phyloP scores from a whole-genome alignment of 306 rosid genomes.

The Vachellia pachyceras region DNA sequence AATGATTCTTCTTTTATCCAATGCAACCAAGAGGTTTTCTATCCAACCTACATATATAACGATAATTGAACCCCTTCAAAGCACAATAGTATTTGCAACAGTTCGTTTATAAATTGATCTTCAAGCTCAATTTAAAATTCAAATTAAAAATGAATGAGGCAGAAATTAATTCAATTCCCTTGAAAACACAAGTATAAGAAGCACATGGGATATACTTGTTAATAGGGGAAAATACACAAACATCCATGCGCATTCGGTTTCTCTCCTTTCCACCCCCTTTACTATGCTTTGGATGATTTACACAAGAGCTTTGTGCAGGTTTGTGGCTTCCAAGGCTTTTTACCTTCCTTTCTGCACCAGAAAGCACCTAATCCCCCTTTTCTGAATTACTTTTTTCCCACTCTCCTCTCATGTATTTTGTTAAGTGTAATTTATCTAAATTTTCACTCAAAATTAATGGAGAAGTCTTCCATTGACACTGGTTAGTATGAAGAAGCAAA shows the following conservation, averaged over 20 bases:
- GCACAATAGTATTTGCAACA: neutral
- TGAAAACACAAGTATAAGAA: neutral
- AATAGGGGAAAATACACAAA: neutral
- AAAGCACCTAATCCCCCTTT: no score
- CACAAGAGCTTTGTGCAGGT: neutral
- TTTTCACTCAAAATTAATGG: neutral
- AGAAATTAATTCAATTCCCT: neutral
- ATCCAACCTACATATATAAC: slow-evolving; percentile 19
- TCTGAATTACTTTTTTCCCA: neutral
- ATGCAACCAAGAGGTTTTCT: neutral
- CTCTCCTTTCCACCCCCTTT: no score
- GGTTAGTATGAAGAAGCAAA: neutral
- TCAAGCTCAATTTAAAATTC: neutral
- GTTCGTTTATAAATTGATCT: neutral
- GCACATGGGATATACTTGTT: neutral
- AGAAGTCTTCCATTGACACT: neutral
- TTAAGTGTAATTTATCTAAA: neutral
- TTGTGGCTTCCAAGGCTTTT: neutral
- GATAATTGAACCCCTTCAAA: neutral
- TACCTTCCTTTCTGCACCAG: neutral
- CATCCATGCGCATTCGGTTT: no score
- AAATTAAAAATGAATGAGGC: neutral
- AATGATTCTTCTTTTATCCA: neutral
- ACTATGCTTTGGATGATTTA: neutral
- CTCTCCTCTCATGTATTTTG: neutral